Conservation (phyloP, 73 alveolate species). For the Uronychia binucleata region DNA sequence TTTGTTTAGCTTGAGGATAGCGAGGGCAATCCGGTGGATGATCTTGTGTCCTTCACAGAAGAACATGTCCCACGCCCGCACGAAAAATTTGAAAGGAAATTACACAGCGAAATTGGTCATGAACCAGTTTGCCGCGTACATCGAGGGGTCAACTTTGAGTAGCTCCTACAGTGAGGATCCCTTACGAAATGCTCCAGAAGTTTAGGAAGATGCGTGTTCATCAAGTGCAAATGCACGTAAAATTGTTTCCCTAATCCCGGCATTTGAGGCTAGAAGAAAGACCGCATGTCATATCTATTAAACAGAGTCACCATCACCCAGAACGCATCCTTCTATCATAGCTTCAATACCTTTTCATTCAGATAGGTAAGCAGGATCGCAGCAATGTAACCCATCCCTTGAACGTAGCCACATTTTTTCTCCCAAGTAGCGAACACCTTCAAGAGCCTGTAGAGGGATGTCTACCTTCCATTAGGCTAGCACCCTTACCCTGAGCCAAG, state of each 20-base stretch:
- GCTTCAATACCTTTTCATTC: constrained; percentile 94
- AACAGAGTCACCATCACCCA: constrained; percentile 78
- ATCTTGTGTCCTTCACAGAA: constrained; percentile 85
- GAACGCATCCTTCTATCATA: constrained; percentile 71
- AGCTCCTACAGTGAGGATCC: constrained; percentile 55
- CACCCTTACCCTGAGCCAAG: constrained; percentile 69
- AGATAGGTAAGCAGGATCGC: constrained; percentile 90
- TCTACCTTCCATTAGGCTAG: constrained; percentile 43
- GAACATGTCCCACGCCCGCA: constrained; percentile 92
- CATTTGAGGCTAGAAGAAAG: constrained; percentile 75
- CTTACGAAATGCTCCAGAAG: constrained; percentile 17
- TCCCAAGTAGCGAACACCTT: constrained; percentile 74
- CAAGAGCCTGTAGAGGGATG: constrained; percentile 77
- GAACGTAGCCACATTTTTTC: constrained; percentile 90
- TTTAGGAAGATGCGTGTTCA: constrained; percentile 79
- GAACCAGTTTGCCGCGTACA: constrained; percentile 95
- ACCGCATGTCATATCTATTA: constrained; percentile 81
- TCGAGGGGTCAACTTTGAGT: constrained; percentile 83
- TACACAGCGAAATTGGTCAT: constrained; percentile 83
- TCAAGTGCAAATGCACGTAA: constrained; percentile 78
- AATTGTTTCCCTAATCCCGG: constrained; percentile 85
- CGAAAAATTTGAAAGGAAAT: constrained; percentile 71
- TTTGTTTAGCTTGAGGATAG: constrained; percentile 77
- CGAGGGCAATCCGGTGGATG: constrained; percentile 87
- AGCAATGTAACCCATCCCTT: constrained; percentile 96